Evolutionary conservation across 129 eudicot genomes (phyloP).

Genomic region (Smallanthus sonchifolius): DNA sequence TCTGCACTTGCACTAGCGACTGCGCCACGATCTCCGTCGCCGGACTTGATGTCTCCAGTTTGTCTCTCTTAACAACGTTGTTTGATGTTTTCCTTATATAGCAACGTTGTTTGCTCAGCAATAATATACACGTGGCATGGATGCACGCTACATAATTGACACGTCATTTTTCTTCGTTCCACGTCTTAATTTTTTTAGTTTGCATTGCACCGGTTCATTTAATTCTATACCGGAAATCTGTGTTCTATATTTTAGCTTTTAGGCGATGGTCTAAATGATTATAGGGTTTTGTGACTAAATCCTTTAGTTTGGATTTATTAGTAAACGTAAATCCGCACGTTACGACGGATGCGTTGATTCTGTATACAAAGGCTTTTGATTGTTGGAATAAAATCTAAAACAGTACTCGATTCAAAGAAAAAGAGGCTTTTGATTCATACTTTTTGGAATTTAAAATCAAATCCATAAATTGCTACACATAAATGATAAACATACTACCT

Average conservation of each 20-base stretch:
- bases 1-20: conserved; percentile 1
- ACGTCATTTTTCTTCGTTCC: neutral
- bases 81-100: neutral
- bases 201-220: neutral
- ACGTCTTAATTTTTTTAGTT: neutral
- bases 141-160: neutral
- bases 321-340: no score
- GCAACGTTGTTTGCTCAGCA: neutral
- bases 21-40: conserved; percentile 4
- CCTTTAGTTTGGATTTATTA: no score
- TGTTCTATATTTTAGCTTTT: neutral
- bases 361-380: no score
- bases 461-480: no score
- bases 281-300: no score
- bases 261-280: no score
- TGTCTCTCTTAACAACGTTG: neutral
- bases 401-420: no score
- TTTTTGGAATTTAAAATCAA: no score
- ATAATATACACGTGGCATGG: neutral
- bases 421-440: no score
- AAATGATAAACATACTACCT: no score
- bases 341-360: no score
- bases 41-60: neutral
- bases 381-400: no score
- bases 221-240: neutral